Percentiles rank a stretch among this genome's conserved stretches.
Conservation (phyloP, 108 stramenopile genomes). For the Cyclotella choctawhatcheeana region DNA sequence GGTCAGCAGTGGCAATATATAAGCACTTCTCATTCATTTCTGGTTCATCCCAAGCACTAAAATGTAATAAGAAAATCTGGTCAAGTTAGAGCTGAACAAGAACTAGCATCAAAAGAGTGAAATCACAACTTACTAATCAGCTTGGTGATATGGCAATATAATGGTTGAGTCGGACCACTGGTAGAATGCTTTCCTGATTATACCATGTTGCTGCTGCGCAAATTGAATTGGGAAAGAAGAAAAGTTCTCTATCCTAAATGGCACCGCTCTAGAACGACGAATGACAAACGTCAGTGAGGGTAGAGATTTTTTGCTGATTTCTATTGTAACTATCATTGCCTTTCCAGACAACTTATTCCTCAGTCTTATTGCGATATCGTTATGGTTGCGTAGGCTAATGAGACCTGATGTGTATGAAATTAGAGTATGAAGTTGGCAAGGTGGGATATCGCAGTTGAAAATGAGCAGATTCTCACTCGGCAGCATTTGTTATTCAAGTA, state of each 20-base stretch:
- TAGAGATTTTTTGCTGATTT: conserved; percentile 35
- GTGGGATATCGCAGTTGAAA: no score
- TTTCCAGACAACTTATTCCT: conserved; percentile 62
- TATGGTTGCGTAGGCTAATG: conserved; percentile 51
- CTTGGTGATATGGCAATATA: conserved; percentile 66
- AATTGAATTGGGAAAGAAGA: conserved; percentile 59
- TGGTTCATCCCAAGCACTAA: conserved; percentile 69
- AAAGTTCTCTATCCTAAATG: conserved; percentile 74
- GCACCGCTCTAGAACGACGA: conserved; percentile 53
- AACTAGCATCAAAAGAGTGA: neutral
- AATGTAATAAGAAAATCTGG: no score
- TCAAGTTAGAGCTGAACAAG: neutral
- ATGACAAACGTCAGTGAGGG: conserved; percentile 49
- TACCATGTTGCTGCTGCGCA: conserved; percentile 51
- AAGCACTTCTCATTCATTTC: conserved; percentile 45
- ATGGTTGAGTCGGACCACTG: conserved; percentile 46
- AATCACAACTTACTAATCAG: conserved; percentile 40
- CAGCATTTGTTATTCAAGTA: no score
- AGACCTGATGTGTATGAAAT: no score
- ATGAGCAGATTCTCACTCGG: no score
- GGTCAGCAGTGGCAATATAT: conserved; percentile 34
- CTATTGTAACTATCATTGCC: conserved; percentile 55
- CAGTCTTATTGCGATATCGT: conserved; percentile 64
- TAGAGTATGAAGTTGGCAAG: no score
- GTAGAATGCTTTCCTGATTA: conserved; percentile 19